A percentile compares a stretch with the other conserved stretches of the same genome.
These are phyloP conservation scores for Inosperma sp. DNA, from an alignment of 768 basidiomycete genomes.

Conservation along the genomic window DNA sequence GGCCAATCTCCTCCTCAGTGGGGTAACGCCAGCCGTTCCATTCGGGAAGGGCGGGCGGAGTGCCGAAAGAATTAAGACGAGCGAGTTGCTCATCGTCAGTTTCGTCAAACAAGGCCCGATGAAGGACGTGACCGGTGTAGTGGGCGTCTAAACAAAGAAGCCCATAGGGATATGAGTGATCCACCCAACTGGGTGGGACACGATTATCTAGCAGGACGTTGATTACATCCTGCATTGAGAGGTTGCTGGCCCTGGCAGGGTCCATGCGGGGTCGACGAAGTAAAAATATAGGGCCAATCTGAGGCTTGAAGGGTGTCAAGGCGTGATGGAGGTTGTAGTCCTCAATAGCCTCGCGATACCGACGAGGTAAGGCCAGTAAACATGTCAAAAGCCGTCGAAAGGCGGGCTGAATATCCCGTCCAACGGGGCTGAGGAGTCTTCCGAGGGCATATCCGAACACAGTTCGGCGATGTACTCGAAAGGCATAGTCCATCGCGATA, in stretches of 20 bases:
- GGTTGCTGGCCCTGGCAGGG: neutral
- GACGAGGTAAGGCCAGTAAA: neutral
- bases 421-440: neutral
- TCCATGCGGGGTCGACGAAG: neutral
- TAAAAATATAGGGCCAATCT: neutral
- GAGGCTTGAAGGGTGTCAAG: neutral
- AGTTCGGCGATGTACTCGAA: neutral
- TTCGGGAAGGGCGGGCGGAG: too few relatives aligned
- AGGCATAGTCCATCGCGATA: neutral
- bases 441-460: conserved; percentile 1
- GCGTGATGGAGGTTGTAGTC: neutral
- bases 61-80: neutral
- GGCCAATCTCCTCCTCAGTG: neutral
- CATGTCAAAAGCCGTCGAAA: neutral
- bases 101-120: neutral
- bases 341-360: neutral
- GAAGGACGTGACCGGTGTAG: neutral
- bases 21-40: neutral
- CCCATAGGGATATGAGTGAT: conserved; percentile 6
- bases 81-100: neutral
- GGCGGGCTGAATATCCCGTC: too few relatives aligned
- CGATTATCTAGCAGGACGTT: conserved; percentile 1
- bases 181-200: conserved; percentile 8
- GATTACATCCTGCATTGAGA: neutral
- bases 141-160: neutral